Conservation (phyloP, 2,329 filamentous ascomycete genomes). For the Claviceps lovelessii region DNA sequence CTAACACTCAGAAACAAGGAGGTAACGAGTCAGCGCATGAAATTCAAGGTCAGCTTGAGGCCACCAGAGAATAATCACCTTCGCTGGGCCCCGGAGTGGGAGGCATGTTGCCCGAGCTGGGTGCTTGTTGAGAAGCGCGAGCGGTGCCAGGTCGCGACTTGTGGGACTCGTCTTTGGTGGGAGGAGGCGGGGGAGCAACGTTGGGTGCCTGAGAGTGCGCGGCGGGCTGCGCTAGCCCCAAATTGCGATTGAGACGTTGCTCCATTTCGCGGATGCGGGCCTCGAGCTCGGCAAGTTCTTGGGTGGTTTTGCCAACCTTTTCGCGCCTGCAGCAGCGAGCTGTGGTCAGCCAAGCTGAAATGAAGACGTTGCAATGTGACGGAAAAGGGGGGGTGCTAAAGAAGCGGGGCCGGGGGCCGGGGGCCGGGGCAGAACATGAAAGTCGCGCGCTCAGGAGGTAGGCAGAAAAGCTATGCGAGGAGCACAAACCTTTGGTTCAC, state of each 20-base stretch:
- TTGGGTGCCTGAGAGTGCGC: slow-evolving; percentile 5
- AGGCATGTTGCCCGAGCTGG: slow-evolving; percentile 42
- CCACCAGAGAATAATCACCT: slow-evolving; percentile 38
- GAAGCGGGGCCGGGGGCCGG: too few species aligned
- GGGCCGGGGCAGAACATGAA: too few species aligned
- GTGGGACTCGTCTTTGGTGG: slow-evolving; percentile 19
- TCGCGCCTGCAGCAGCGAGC: slow-evolving; percentile 2
- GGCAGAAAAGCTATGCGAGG: slow-evolving; percentile 1
- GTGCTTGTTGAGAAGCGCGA: slow-evolving; percentile 35
- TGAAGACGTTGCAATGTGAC: background rate
- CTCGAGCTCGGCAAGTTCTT: slow-evolving; percentile 77
- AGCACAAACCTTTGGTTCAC: slow-evolving; percentile 65
- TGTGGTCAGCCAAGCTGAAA: background rate
- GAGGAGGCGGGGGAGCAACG: slow-evolving; percentile 6
- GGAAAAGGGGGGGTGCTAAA: background rate
- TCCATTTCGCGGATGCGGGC: slow-evolving; percentile 74
- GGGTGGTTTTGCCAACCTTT: slow-evolving; percentile 57
- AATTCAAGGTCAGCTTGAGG: slow-evolving; percentile 13
- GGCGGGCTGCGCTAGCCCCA: slow-evolving; percentile 8
- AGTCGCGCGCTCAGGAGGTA: background rate
- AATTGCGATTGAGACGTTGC: slow-evolving; percentile 45
- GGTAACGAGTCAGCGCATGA: slow-evolving; percentile 1
- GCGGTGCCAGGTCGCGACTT: slow-evolving; percentile 41
- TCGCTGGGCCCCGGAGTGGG: slow-evolving; percentile 47
- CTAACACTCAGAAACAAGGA: slow-evolving; percentile 10